Conservation (phyloP, 305 asterid genomes). For the Coffea humblotiana region DNA sequence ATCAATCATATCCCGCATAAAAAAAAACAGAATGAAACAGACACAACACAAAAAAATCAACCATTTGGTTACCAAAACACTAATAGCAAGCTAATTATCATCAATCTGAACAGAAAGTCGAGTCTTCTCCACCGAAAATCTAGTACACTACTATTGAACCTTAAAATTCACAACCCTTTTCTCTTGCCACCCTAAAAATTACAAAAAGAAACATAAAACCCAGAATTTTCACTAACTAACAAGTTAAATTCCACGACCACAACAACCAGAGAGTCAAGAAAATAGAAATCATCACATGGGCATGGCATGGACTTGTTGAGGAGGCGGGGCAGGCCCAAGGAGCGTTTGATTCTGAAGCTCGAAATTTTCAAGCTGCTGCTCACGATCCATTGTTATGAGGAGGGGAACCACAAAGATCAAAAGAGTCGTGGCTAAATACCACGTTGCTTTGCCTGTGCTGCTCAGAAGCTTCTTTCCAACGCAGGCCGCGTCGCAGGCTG, state of each 20-base stretch:
- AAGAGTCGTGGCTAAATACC: slow-evolving; percentile 68
- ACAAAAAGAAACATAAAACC: background rate
- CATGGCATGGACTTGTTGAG: slow-evolving; percentile 15
- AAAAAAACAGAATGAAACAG: background rate
- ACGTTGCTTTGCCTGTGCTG: slow-evolving; percentile 92
- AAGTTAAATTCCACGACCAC: background rate
- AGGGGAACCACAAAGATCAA: slow-evolving; percentile 68
- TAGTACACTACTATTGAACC: background rate
- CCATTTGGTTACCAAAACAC: background rate
- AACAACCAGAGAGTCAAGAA: background rate
- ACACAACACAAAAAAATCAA: background rate
- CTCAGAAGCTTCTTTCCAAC: slow-evolving; percentile 59
- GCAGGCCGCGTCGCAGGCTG: slow-evolving; percentile 48
- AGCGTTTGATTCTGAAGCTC: slow-evolving; percentile 74
- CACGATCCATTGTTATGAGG: slow-evolving; percentile 71
- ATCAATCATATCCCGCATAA: background rate
- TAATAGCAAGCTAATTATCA: background rate
- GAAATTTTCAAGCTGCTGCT: slow-evolving; percentile 51
- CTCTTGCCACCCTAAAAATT: background rate
- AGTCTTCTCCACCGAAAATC: background rate
- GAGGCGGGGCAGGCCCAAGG: slow-evolving; percentile 53
- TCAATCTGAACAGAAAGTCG: background rate
- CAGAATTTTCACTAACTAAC: background rate
- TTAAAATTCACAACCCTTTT: slow-evolving; percentile 4
- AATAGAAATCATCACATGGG: slow-evolving; percentile 4